Percentiles rank a stretch among this genome's conserved stretches.
phyloP scores from a whole-genome alignment of 257 asterid species.

The Leonotis leonurus region DNA sequence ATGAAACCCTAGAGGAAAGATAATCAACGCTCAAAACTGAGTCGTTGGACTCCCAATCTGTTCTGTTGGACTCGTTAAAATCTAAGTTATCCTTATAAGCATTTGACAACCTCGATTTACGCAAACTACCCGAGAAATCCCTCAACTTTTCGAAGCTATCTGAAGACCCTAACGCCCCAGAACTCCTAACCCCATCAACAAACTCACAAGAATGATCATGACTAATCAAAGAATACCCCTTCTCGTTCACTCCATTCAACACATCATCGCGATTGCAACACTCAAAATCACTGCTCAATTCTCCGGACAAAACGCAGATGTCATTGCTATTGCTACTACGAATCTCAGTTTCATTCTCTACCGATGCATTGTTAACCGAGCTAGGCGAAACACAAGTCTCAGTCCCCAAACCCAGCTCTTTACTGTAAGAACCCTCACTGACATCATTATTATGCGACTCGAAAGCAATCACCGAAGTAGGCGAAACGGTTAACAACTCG shows the following conservation, averaged over 20 bases:
- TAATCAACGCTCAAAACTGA: conserved; percentile 82
- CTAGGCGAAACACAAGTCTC: conserved; percentile 76
- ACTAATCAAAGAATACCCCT: conserved; percentile 40
- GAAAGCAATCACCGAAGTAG: conserved; percentile 89
- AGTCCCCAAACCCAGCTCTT: conserved; percentile 68
- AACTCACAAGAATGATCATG: conserved; percentile 54
- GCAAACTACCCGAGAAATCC: conserved; percentile 57
- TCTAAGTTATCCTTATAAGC: conserved; percentile 56
- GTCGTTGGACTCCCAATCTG: conserved; percentile 84
- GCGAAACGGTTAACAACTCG: conserved; percentile 67
- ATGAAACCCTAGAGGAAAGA: conserved; percentile 82
- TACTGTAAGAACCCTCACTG: conserved; percentile 65
- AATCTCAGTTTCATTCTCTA: conserved; percentile 41
- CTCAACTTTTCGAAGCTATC: conserved; percentile 60
- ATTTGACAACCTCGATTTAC: conserved; percentile 39
- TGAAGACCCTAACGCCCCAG: conserved; percentile 53
- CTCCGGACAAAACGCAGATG: conserved; percentile 47
- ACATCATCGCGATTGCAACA: conserved; percentile 35
- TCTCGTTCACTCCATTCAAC: conserved; percentile 36
- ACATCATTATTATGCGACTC: conserved; percentile 47
- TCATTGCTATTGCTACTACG: conserved; percentile 30
- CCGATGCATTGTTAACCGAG: conserved; percentile 48
- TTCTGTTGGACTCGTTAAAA: conserved; percentile 55
- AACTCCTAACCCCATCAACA: conserved; percentile 51
- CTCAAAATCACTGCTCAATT: conserved; percentile 59